These are phyloP conservation scores for Phtheirospermum japonicum DNA, from an alignment of 257 asterid genomes.

Conservation along the genomic window DNA sequence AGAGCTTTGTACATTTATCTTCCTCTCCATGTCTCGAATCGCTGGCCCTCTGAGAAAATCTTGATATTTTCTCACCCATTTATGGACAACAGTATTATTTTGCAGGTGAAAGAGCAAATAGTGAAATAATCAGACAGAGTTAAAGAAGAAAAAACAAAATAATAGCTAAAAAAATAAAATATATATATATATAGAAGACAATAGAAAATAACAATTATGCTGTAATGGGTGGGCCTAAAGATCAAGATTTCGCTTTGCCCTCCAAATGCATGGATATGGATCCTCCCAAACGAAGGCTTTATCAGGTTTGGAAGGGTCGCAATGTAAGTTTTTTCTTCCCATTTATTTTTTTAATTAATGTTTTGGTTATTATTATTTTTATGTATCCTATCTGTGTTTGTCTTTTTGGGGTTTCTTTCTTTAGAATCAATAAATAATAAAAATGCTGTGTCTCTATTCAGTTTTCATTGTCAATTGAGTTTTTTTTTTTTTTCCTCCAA, in stretches of 20 bases:
- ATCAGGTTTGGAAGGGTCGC: constrained; percentile 91
- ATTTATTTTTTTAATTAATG: background rate
- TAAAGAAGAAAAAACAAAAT: constrained; percentile 6
- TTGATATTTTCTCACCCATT: constrained; percentile 34
- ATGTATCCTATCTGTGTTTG: background rate
- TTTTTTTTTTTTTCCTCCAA: background rate
- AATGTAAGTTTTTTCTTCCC: constrained; percentile 44
- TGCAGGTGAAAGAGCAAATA: constrained; percentile 25
- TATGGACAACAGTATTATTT: constrained; percentile 30
- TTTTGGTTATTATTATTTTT: background rate
- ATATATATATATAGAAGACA: background rate
- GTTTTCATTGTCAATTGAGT: too few species aligned
- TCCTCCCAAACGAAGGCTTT: constrained; percentile 62
- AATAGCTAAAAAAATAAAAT: background rate
- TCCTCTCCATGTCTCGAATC: constrained; percentile 38
- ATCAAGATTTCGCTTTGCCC: constrained; percentile 47
- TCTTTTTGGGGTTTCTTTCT: background rate
- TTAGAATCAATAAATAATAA: too few species aligned
- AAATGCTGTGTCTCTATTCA: background rate
- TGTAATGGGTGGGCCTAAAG: constrained; percentile 46
- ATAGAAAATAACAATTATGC: constrained; percentile 6
- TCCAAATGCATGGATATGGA: constrained; percentile 40
- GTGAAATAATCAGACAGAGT: background rate
- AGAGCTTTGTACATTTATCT: background rate
- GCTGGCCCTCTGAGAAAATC: constrained; percentile 38